Evolutionary conservation across 2,329 filamentous ascomycete genomes (phyloP).

Genomic region (Erysiphe pulchra): DNA sequence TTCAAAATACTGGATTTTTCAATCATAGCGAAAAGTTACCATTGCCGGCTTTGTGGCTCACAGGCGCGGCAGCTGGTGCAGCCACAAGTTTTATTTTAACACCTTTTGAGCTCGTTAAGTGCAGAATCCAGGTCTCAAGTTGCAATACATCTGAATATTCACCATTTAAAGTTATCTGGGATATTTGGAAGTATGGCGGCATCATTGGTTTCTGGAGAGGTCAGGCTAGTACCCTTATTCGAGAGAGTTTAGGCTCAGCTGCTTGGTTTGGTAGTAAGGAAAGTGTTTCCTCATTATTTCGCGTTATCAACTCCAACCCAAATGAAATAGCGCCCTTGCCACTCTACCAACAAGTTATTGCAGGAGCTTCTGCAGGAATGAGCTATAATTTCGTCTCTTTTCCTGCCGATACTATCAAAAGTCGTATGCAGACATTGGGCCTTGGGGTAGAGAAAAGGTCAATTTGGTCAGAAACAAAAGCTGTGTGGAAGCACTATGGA

Average conservation of each 20-base stretch:
- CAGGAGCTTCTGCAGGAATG: slow-evolving; percentile 72
- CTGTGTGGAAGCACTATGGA: slow-evolving; percentile 63
- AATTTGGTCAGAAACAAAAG: slow-evolving; percentile 45
- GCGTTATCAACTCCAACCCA: slow-evolving; percentile 16
- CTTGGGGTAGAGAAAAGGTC: slow-evolving; percentile 24
- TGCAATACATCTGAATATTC: slow-evolving; percentile 22
- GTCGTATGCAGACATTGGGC: slow-evolving; percentile 66
- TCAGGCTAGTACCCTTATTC: slow-evolving; percentile 75
- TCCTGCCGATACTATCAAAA: slow-evolving; percentile 92
- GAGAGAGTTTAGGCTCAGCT: slow-evolving; percentile 77
- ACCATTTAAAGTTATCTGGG: slow-evolving; percentile 44
- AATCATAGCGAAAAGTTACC: slow-evolving; percentile 35
- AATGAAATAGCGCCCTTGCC: slow-evolving; percentile 30
- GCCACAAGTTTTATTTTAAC: slow-evolving; percentile 82
- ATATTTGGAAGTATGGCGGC: slow-evolving; percentile 64
- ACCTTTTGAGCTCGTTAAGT: slow-evolving; percentile 91
- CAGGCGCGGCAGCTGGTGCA: slow-evolving; percentile 65
- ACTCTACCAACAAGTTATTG: slow-evolving; percentile 65
- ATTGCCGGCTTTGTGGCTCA: slow-evolving; percentile 48
- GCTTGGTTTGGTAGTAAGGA: slow-evolving; percentile 93
- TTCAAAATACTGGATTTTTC: slow-evolving; percentile 27
- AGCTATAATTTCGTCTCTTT: slow-evolving; percentile 95
- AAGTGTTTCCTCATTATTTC: slow-evolving; percentile 30
- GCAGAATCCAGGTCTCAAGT: slow-evolving; percentile 71
- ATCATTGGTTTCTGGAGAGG: slow-evolving; percentile 82